These are phyloP conservation scores for Monotropa hypopitys DNA, from an alignment of 179 eudicot genomes.

Conservation along the genomic window DNA sequence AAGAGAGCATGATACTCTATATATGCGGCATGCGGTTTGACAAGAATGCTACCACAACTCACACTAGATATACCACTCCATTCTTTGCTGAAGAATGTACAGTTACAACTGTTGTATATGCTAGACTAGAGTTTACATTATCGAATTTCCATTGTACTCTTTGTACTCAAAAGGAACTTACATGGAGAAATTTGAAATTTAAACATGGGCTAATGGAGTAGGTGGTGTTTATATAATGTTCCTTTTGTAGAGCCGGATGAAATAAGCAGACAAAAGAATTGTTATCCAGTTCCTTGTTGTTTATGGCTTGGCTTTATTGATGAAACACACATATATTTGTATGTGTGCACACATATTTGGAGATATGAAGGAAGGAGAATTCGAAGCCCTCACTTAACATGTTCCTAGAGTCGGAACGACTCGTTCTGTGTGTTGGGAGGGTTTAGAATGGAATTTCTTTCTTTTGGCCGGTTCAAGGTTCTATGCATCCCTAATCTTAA, in stretches of 20 bases:
- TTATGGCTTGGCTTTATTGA: not conserved
- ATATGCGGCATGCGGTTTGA: too few relatives aligned
- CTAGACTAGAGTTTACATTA: not conserved
- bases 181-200: not conserved
- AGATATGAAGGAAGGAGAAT: too few relatives aligned
- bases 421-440: too few relatives aligned
- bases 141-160: not conserved
- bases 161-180: not conserved
- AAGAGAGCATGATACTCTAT: not conserved
- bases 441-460: too few relatives aligned
- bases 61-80: not conserved
- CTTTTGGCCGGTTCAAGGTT: too few relatives aligned
- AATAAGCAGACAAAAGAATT: too few relatives aligned
- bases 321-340: not conserved
- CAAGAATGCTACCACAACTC: not conserved
- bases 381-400: too few relatives aligned
- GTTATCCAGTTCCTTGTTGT: too few relatives aligned
- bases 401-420: too few relatives aligned
- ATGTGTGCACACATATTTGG: too few relatives aligned
- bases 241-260: too few relatives aligned
- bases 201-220: not conserved
- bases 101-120: not conserved
- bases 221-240: not conserved
- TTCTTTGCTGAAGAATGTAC: not conserved
- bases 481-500: not conserved